A percentile compares a stretch with the other conserved stretches of the same genome.
Evolutionary conservation across 176 grass and related monocot genomes (phyloP).

Genomic region (Bolboschoenus planiculmis): DNA sequence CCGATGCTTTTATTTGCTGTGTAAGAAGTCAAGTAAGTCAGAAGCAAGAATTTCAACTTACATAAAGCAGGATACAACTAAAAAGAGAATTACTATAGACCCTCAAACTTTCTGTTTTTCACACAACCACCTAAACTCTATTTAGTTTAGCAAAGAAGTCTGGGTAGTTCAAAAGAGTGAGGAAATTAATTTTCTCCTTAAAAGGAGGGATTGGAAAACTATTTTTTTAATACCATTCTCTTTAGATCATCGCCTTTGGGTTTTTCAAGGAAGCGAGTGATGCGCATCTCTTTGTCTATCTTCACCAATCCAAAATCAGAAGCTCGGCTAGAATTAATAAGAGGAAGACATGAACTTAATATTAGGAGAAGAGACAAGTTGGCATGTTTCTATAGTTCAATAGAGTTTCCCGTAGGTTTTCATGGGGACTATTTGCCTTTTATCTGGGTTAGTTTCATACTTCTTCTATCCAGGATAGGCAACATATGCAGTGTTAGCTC

Average conservation of each 20-base stretch:
- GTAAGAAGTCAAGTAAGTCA: conserved; percentile 13
- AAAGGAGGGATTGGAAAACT: background rate
- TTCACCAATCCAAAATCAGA: conserved; percentile 77
- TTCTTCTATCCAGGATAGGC: background rate
- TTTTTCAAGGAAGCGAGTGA: conserved; percentile 66
- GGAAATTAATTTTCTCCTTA: background rate
- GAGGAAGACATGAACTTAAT: conserved; percentile 4
- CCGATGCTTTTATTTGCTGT: conserved; percentile 51
- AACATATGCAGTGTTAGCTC: background rate
- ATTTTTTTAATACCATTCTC: conserved; percentile 46
- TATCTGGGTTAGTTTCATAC: background rate
- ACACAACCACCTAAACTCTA: background rate
- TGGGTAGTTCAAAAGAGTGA: background rate
- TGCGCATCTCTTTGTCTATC: conserved; percentile 40
- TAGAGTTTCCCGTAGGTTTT: background rate
- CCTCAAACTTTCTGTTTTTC: background rate
- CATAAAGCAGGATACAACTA: background rate
- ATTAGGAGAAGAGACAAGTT: background rate
- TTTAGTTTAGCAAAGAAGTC: background rate
- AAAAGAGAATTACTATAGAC: background rate
- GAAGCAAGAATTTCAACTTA: conserved; percentile 6
- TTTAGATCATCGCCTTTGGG: conserved; percentile 62
- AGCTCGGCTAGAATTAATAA: conserved; percentile 50
- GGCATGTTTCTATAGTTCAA: background rate
- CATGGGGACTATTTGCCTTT: background rate